These are phyloP conservation scores for Zygoascus hellenicus DNA, from an alignment of 1,139 yeast genomes.

Conservation along the genomic window DNA sequence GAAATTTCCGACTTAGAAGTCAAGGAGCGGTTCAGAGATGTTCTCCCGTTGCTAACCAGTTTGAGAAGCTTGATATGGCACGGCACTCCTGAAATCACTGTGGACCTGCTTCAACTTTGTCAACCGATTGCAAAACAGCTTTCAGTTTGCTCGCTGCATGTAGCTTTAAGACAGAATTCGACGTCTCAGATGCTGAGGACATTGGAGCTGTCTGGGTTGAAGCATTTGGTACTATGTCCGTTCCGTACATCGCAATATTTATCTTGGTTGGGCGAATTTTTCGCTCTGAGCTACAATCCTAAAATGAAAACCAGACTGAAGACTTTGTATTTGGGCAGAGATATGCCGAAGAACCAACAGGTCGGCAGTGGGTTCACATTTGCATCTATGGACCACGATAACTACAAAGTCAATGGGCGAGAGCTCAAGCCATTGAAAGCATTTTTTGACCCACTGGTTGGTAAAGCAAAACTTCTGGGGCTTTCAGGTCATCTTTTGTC, in stretches of 20 bases:
- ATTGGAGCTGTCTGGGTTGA: constrained; percentile 16
- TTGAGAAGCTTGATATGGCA: constrained; percentile 21
- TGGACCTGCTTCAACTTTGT: constrained; percentile 15
- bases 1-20: constrained; percentile 25
- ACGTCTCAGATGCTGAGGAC: constrained; percentile 12
- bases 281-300: constrained; percentile 15
- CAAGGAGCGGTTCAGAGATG: constrained; percentile 14
- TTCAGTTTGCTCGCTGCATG: constrained; percentile 16
- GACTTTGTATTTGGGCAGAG: constrained; percentile 19
- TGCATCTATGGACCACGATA: constrained; percentile 18
- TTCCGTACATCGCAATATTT: constrained; percentile 17
- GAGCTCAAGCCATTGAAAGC: constrained; percentile 10
- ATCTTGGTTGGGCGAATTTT: constrained; percentile 17
- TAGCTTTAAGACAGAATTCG: constrained; percentile 19
- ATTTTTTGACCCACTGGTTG: constrained; percentile 17
- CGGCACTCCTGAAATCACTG: constrained; percentile 22
- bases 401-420: constrained; percentile 12
- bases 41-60: constrained; percentile 19
- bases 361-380: constrained; percentile 25
- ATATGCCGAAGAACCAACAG: constrained; percentile 15
- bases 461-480: not conserved
- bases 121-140: constrained; percentile 11
- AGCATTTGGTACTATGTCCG: constrained; percentile 20
- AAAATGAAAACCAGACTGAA: constrained; percentile 5
- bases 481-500: not conserved